Base-by-base conservation (phyloP, 164 flowering plant genomes). In the Aristolochia fimbriata region DNA sequence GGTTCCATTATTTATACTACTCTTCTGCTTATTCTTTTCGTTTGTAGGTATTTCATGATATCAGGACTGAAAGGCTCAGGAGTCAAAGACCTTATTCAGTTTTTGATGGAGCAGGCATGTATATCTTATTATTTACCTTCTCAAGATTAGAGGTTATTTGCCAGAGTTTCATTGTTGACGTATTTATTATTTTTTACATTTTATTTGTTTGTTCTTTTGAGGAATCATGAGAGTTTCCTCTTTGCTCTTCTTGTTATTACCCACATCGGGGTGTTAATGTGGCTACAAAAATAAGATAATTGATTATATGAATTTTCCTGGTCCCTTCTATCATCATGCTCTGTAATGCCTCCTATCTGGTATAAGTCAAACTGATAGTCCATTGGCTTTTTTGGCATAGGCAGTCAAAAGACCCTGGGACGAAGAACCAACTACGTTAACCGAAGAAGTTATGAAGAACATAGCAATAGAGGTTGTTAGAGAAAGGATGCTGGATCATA, bases 331-430 rank as follows among this genome's bases (percentile, higher is more conserved):
- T 10, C 12, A 3, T 37, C 43, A 10, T 37, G 43, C n/a, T n/a
- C 30, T 27, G 3, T 2, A 27, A 27, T 27, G 30, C 3, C 30
- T 27, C 30, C 30, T 27, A 37, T 19, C 16, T 41, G 14, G 3
- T 33, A n/a, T 31, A 33, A 48, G 43, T 37, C 12, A 3, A 7
- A 7, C 43, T 37, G 43, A 37, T 10, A 37, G 43, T 10, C 10
- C 43, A 37, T 7, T 37, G 43, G 43, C n/a, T 64, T 68, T 41
- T 2, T 24, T 63, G 69, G 45, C 51, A 62, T 76, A 93, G 97
- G 95, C 97, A 66, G 89, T 93, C 61, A 79, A 79, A 78, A 79
- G 95, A 75, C 96, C 95, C 11, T 93, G 97, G 97, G 96, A 88
- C 67, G 99, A 90, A 81, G 97, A 93, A 75, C 83, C 97, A 1